Conservation (phyloP, 805 yeast species). For the Myxozyma nipponensis region DNA sequence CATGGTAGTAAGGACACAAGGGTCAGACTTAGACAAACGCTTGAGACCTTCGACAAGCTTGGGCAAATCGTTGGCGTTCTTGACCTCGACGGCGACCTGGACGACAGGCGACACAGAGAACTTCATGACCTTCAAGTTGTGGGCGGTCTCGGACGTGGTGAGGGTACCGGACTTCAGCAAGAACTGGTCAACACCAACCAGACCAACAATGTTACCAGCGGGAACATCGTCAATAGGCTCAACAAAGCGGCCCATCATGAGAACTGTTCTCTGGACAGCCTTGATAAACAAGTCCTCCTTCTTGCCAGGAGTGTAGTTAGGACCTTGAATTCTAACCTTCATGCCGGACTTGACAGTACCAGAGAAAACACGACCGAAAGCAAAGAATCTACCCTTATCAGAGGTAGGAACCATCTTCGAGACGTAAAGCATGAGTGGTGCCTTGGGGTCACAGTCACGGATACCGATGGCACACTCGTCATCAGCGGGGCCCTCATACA, state of each 20-base stretch:
- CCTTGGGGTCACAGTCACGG: conserved; percentile 97
- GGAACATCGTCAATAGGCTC: conserved; percentile 99
- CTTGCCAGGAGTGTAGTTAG: conserved; percentile 98
- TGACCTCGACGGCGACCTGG: conserved; percentile 98
- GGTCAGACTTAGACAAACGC: conserved; percentile 99
- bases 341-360: conserved; percentile 99
- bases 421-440: conserved; percentile 97
- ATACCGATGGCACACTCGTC: conserved; percentile 88
- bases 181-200: conserved; percentile 99
- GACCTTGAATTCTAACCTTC: conserved; percentile 99
- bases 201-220: conserved; percentile 99
- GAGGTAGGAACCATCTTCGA: conserved; percentile 99
- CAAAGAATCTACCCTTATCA: conserved; percentile 99
- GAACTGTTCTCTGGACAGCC: conserved; percentile 97
- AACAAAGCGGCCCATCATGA: conserved; percentile 98
- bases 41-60: conserved; percentile 99
- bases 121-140: conserved; percentile 99
- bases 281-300: conserved; percentile 96
- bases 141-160: conserved; percentile 93
- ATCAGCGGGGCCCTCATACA: conserved; percentile 94
- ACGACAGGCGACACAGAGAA: conserved; percentile 99
- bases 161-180: conserved; percentile 98
- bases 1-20: conserved; percentile 89
- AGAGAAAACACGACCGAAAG: conserved; percentile 99
- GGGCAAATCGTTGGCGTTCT: conserved; percentile 99